Conservation (phyloP, 768 basidiomycete genomes). For the Pisolithus orientalis region DNA sequence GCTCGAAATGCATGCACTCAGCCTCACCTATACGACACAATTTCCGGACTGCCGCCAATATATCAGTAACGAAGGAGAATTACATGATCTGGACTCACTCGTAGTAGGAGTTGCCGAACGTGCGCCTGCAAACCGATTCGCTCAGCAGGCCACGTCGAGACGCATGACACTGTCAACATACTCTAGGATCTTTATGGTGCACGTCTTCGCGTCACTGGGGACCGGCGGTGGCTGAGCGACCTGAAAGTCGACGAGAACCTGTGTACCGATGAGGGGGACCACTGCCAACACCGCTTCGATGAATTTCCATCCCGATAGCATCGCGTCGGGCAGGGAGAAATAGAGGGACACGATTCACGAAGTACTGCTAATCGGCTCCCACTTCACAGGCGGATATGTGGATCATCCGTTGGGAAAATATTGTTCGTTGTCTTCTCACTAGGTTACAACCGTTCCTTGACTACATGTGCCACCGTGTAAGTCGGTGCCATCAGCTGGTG, state of each 20-base stretch:
- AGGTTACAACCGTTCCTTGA: too few species aligned
- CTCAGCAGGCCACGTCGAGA: neutral
- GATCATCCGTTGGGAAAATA: too few species aligned
- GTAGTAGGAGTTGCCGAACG: constrained; percentile 69
- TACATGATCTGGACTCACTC: constrained; percentile 33
- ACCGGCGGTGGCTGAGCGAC: constrained; percentile 68
- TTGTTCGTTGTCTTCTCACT: too few species aligned
- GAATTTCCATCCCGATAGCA: constrained; percentile 15
- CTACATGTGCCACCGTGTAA: too few species aligned
- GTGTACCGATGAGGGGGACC: constrained; percentile 13
- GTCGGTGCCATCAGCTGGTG: too few species aligned
- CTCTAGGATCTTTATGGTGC: constrained; percentile 61
- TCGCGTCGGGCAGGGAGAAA: neutral
- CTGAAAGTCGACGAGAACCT: constrained; percentile 54
- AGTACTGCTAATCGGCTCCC: too few species aligned
- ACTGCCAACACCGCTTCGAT: constrained; percentile 8
- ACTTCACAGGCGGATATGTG: too few species aligned
- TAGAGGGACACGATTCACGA: neutral
- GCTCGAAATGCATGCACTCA: too few species aligned
- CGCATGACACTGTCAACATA: constrained; percentile 25
- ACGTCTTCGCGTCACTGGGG: constrained; percentile 53
- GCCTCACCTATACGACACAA: constrained; percentile 56
- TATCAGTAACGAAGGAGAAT: neutral
- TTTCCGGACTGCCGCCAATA: constrained; percentile 43
- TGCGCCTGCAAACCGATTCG: constrained; percentile 38